Base-by-base conservation (phyloP, 169 alveolate genomes). In the Plasmodium relictum region DNA sequence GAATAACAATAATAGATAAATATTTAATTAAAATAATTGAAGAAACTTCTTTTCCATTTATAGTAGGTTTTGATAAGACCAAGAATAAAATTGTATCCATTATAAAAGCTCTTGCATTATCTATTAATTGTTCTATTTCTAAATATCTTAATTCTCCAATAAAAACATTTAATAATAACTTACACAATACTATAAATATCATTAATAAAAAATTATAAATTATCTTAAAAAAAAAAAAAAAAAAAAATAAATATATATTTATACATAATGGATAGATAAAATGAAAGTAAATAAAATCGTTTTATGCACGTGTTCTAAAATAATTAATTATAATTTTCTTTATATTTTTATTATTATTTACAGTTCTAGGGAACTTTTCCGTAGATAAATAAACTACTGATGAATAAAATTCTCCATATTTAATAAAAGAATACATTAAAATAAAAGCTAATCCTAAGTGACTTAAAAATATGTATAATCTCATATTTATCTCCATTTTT, bases 51-150 rank as follows among this genome's bases (percentile, higher is more conserved):
- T 78, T 90, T 22, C 96, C 96, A 70, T 95, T 93, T 58, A 94
- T 69, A 7, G 96, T 88, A 20, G 98, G 98, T 37, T 95, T 95
- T 5, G 96, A 93, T 54, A 96, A 85, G 8, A 96, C 94, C 20
- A 96, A 68, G 74, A 96, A 96, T 26, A 96, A 76, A 5, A 96
- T 92, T 1, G 97, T 94, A 73, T 96, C 98, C 92, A 94, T 89
- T 45, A 96, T 76, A 88, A 95, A 96, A 73, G 91, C 94, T 24
- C 98, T 71, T 22, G 96, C 96, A 54, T 71, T 92, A 69, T 96
- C 98, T 48, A 94, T 69, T 14, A 96, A 91, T 42, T 96, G 97
- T 92, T 95, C 96, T 6, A 66, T 54, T 72, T 94, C 96, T 74
- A 92, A 56, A 41, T 62, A 89, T 52, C 95, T 26, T 41, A 94